Conservation (phyloP, 2,329 filamentous ascomycete species). For the Ophiostoma montium region DNA sequence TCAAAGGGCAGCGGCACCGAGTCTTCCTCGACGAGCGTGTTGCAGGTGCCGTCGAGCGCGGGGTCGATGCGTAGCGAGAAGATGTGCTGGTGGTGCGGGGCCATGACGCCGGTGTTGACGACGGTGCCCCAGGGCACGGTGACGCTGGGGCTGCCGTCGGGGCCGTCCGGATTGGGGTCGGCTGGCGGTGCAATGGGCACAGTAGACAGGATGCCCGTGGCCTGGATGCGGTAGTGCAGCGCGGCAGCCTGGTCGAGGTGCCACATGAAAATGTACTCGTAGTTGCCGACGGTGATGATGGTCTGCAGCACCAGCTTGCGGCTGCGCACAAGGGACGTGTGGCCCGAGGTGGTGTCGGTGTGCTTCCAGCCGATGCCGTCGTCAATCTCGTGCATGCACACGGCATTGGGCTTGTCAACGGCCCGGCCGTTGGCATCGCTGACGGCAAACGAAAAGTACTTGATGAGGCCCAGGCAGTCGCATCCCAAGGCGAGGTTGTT, state of each 20-base stretch:
- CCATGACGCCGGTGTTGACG: slow-evolving; percentile 1
- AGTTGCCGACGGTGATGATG: slow-evolving; percentile 54
- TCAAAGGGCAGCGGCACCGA: slow-evolving; percentile 27
- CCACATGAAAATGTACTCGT: slow-evolving; percentile 44
- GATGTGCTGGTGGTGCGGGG: slow-evolving; percentile 1
- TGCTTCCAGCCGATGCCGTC: slow-evolving; percentile 60
- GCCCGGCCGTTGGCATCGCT: slow-evolving; percentile 26
- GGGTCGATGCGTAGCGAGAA: slow-evolving; percentile 16
- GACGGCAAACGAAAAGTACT: slow-evolving; percentile 31
- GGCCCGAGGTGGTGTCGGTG: slow-evolving; percentile 47
- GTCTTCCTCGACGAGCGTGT: slow-evolving; percentile 31
- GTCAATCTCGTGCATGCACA: slow-evolving; percentile 58
- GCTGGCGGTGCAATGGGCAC: slow-evolving; percentile 18
- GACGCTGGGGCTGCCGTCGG: slow-evolving; percentile 29
- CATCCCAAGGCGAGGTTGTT: slow-evolving; percentile 57
- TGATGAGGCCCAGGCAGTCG: slow-evolving; percentile 53
- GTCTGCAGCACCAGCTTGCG: slow-evolving; percentile 52
- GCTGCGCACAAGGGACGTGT: slow-evolving; percentile 39
- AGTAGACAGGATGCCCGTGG: slow-evolving; percentile 52
- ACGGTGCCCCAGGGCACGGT: neutral
- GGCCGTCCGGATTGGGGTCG: slow-evolving; percentile 40
- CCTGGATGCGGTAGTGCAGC: slow-evolving; percentile 46
- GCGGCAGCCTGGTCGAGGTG: slow-evolving; percentile 47
- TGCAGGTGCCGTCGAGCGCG: slow-evolving; percentile 44
- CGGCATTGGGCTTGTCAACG: slow-evolving; percentile 26